Evolutionary conservation across 345 rosid species (phyloP).

Genomic region (Bruguiera sexangula): DNA sequence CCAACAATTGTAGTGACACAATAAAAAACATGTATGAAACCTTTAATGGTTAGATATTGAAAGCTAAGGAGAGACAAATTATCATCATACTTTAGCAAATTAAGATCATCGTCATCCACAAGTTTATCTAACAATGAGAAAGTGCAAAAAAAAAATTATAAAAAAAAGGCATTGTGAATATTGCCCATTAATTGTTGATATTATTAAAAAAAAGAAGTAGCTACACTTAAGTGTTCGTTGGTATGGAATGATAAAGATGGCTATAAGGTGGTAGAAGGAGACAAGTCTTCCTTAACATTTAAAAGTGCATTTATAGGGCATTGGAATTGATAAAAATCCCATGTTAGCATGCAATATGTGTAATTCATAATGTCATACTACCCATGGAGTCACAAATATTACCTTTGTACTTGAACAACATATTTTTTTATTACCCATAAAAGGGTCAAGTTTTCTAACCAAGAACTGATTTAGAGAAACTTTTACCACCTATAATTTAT

Average conservation of each 20-base stretch:
- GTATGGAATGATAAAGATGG: not conserved
- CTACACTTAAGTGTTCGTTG: not conserved
- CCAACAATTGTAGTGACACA: not conserved
- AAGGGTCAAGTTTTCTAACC: not conserved
- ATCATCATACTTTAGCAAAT: not conserved
- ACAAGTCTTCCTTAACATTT: not conserved
- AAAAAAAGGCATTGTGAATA: not conserved
- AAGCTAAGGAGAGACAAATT: not conserved
- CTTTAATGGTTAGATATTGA: not conserved
- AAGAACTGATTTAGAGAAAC: not conserved
- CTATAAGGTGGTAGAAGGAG: not conserved
- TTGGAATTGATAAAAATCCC: not conserved
- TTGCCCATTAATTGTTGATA: not conserved
- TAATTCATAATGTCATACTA: not conserved
- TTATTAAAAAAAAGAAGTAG: not conserved
- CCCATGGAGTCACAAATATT: not conserved
- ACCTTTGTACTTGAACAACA: not conserved
- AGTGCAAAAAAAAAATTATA: no score
- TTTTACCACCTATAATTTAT: no score
- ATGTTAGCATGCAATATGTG: not conserved
- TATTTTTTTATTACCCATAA: not conserved
- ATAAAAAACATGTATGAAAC: not conserved
- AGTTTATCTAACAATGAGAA: not conserved
- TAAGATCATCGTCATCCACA: not conserved
- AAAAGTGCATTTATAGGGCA: not conserved